Percentiles rank a stretch among this genome's conserved stretches.
phyloP scores from a whole-genome alignment of 768 basidiomycete genomes.

The Lentinula aciculospora region DNA sequence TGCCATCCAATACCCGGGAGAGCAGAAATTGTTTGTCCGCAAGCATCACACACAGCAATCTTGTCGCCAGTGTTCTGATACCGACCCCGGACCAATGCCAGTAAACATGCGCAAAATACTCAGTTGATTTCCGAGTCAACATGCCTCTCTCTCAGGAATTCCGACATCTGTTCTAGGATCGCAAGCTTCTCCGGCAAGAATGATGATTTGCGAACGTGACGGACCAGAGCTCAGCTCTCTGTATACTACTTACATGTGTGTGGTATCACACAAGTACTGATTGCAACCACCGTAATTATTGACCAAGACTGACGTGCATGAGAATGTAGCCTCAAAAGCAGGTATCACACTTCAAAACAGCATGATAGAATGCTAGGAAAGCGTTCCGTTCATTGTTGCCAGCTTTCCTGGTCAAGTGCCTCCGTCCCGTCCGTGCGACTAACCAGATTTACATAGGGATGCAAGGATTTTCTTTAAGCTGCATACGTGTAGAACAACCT shows the following conservation, averaged over 20 bases:
- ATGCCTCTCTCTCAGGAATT: neutral
- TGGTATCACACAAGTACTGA: neutral
- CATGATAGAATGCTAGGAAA: too few species aligned
- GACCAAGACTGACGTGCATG: neutral
- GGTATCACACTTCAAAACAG: neutral
- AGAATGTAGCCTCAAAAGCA: neutral
- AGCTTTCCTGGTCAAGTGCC: neutral
- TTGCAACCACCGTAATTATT: neutral
- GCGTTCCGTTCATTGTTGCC: neutral
- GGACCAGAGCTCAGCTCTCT: neutral
- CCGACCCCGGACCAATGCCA: neutral
- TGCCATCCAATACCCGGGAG: neutral
- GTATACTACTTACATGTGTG: neutral
- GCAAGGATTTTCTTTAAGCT: neutral
- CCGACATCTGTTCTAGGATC: neutral
- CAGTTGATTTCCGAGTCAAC: neutral
- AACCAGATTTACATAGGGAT: neutral
- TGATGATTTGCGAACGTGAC: slow-evolving; percentile 1
- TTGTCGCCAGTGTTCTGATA: neutral
- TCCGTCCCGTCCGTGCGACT: slow-evolving; percentile 3
- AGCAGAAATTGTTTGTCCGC: neutral
- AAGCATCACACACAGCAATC: neutral
- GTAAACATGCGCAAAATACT: neutral
- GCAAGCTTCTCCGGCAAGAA: neutral
- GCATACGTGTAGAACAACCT: neutral